Conservation (phyloP, 345 rosid species). For the Eucalyptus curtisii region DNA sequence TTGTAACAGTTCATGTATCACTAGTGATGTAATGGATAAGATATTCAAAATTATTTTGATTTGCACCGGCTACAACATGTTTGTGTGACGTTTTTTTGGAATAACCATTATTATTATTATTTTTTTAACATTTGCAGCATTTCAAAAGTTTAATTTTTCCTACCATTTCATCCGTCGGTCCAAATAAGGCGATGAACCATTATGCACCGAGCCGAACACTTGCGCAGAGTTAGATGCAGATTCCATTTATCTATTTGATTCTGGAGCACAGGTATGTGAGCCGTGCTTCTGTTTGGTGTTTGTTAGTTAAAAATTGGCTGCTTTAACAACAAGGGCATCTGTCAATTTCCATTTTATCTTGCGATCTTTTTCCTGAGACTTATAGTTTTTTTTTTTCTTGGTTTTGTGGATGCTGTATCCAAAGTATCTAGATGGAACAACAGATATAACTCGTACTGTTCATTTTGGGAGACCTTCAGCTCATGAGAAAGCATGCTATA, state of each 20-base stretch:
- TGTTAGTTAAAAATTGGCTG: neutral
- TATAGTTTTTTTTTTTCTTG: neutral
- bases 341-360: neutral
- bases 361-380: neutral
- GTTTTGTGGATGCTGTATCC: constrained; percentile 1
- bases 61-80: neutral
- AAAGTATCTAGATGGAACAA: constrained; percentile 95
- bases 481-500: constrained; percentile 83
- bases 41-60: neutral
- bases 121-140: constrained; percentile 42
- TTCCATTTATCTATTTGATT: constrained; percentile 82
- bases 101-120: neutral
- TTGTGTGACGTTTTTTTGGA: neutral
- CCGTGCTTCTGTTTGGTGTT: neutral
- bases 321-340: neutral
- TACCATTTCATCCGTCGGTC: constrained; percentile 90
- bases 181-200: constrained; percentile 91
- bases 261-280: constrained; percentile 87
- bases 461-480: constrained; percentile 94
- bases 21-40: neutral
- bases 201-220: constrained; percentile 59
- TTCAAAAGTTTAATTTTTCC: constrained; percentile 96
- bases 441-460: constrained; percentile 91
- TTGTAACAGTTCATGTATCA: neutral
- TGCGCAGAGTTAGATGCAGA: constrained; percentile 86